Conservation (phyloP, 2,329 filamentous ascomycete species). For the Aspergillus terreus region DNA sequence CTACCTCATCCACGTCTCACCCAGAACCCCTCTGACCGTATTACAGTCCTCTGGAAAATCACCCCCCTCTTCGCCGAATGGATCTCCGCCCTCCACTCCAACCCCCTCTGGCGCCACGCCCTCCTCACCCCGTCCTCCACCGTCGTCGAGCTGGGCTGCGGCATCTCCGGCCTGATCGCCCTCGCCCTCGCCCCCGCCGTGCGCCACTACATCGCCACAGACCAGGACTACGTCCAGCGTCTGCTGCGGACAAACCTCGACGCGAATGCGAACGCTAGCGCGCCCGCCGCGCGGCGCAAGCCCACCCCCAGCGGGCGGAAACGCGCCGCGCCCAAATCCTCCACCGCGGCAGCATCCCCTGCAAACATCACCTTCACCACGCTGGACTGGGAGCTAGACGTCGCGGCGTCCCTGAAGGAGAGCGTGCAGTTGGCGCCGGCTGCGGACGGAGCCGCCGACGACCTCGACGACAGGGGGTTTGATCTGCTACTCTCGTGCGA, state of each 20-base stretch:
- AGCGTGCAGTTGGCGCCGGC: constrained; percentile 26
- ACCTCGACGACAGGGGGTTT: constrained; percentile 48
- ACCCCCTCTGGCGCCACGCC: constrained; percentile 58
- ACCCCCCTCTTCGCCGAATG: constrained; percentile 79
- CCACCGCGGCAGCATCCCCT: background rate
- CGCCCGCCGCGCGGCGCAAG: background rate
- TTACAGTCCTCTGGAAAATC: constrained; percentile 80
- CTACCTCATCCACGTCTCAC: background rate
- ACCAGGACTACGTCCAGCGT: constrained; percentile 80
- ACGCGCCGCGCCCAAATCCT: background rate
- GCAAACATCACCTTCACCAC: constrained; percentile 53
- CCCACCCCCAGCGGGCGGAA: constrained; percentile 8
- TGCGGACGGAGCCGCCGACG: constrained; percentile 11
- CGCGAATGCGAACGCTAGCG: constrained; percentile 27
- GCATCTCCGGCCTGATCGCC: constrained; percentile 76
- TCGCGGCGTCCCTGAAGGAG: constrained; percentile 28
- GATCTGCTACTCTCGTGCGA: constrained; percentile 81
- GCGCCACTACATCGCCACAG: constrained; percentile 70
- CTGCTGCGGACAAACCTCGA: constrained; percentile 72
- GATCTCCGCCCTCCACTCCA: constrained; percentile 57
- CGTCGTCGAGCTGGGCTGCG: constrained; percentile 82
- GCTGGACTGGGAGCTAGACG: constrained; percentile 78
- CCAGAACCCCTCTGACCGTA: background rate
- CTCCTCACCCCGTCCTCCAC: constrained; percentile 54
- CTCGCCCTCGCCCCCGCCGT: constrained; percentile 63